Evolutionary conservation across 2,329 filamentous ascomycete genomes (phyloP).

Genomic region (Hysterium pulicare): DNA sequence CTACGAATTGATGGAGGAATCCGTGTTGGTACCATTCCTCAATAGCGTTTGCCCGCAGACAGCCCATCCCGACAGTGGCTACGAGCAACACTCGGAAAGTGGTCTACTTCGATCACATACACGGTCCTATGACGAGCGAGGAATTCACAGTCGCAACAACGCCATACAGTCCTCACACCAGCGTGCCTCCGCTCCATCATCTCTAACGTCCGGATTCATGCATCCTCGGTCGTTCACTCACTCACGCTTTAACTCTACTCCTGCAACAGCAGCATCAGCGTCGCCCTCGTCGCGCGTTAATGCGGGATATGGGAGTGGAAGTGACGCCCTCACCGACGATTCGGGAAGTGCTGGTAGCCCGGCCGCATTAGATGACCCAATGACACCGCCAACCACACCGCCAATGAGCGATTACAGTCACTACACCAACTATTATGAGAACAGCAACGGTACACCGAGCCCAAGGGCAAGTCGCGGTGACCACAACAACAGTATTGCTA

Average conservation of each 20-base stretch:
- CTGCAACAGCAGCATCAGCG: slow-evolving; percentile 28
- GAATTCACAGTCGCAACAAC: slow-evolving; percentile 17
- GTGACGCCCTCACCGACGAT: slow-evolving; percentile 57
- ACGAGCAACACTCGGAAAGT: slow-evolving; percentile 42
- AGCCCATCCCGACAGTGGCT: slow-evolving; percentile 39
- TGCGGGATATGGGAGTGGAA: slow-evolving; percentile 41
- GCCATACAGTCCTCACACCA: slow-evolving; percentile 27
- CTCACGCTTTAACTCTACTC: slow-evolving; percentile 36
- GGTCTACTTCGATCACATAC: slow-evolving; percentile 37
- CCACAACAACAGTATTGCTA: slow-evolving; percentile 32
- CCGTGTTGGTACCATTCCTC: slow-evolving; percentile 86
- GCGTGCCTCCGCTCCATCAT: slow-evolving; percentile 39
- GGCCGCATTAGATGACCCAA: slow-evolving; percentile 55
- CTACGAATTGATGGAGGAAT: slow-evolving; percentile 96
- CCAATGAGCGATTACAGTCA: slow-evolving; percentile 43
- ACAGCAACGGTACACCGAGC: slow-evolving; percentile 32
- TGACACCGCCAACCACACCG: slow-evolving; percentile 73
- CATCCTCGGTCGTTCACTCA: slow-evolving; percentile 34
- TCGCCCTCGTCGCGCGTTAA: slow-evolving; percentile 24
- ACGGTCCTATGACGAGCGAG: slow-evolving; percentile 41
- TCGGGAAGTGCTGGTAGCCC: slow-evolving; percentile 53
- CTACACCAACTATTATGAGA: slow-evolving; percentile 34
- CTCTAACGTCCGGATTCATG: slow-evolving; percentile 37
- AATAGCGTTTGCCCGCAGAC: slow-evolving; percentile 59
- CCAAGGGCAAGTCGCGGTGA: slow-evolving; percentile 36